A percentile compares a stretch with the other conserved stretches of the same genome.
Conservation (phyloP, 768 basidiomycete species). For the Cystofilobasidium macerans region DNA sequence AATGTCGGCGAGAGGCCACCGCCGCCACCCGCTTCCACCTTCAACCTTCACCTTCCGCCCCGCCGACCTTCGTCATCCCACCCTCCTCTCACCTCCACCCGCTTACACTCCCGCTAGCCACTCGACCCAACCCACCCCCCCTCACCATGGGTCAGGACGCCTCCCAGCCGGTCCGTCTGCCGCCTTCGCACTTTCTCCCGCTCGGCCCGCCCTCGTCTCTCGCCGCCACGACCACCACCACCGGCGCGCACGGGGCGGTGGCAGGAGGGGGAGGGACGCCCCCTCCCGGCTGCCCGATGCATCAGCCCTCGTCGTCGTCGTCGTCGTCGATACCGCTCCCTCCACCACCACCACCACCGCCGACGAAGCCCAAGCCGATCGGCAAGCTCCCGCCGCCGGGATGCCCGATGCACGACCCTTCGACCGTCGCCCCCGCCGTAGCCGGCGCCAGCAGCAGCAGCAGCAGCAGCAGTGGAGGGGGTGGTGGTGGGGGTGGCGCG, state of each 20-base stretch:
- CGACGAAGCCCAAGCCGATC: neutral
- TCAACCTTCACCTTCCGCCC: no score
- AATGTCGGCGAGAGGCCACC: no score
- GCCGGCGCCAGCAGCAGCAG: neutral
- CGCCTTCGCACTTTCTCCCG: slow-evolving; percentile 19
- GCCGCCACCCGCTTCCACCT: no score
- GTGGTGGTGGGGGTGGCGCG: no score
- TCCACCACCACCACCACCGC: neutral
- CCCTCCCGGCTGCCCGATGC: slow-evolving; percentile 1
- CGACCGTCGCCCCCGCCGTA: slow-evolving; percentile 1
- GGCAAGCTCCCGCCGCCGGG: slow-evolving; percentile 30
- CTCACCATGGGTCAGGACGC: slow-evolving; percentile 17
- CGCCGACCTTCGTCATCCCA: no score
- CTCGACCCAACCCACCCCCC: no score
- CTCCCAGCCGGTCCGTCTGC: slow-evolving; percentile 21
- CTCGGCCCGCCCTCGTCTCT: neutral
- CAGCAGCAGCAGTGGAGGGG: no score
- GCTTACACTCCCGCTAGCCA: no score
- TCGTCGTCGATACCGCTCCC: neutral
- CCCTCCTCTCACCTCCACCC: no score
- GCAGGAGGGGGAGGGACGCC: neutral
- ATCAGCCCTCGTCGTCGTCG: no score
- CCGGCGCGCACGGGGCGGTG: no score
- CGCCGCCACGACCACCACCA: neutral
- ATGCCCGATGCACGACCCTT: slow-evolving; percentile 33